Evolutionary conservation across 371 early-diverging fungal genomes (phyloP).

Genomic region (Mycotypha africana): DNA sequence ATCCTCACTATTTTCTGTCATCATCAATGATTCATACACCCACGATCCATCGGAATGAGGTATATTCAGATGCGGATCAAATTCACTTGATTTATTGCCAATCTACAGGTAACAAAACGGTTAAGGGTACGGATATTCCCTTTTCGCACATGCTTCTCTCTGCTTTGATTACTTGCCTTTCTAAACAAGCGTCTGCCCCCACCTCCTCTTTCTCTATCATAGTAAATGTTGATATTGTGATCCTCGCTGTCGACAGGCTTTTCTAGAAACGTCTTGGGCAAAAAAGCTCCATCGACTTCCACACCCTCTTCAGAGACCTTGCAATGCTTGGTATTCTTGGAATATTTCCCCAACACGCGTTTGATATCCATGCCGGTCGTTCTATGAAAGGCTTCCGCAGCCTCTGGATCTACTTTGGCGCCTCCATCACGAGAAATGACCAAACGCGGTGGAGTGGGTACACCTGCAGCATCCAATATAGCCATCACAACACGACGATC

Average conservation of each 20-base stretch:
- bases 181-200: conserved; percentile 92
- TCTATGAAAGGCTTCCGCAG: conserved; percentile 32
- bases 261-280: conserved; percentile 96
- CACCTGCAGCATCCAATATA: conserved; percentile 77
- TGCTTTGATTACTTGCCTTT: conserved; percentile 79
- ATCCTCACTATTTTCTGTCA: conserved; percentile 91
- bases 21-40: conserved; percentile 94
- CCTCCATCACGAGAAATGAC: conserved; percentile 75
- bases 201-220: conserved; percentile 74
- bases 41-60: conserved; percentile 83
- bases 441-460: conserved; percentile 86
- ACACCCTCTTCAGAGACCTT: conserved; percentile 61
- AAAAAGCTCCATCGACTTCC: conserved; percentile 53
- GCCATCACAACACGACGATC: conserved; percentile 90
- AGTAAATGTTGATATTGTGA: conserved; percentile 97
- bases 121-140: not conserved
- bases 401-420: conserved; percentile 38
- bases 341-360: conserved; percentile 19
- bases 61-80: conserved; percentile 58
- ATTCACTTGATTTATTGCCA: conserved; percentile 95
- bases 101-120: conserved; percentile 32
- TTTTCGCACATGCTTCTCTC: too few species aligned
- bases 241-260: conserved; percentile 97
- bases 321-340: conserved; percentile 15
- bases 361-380: conserved; percentile 50